Conservation (phyloP, 495 filamentous ascomycete species). For the Rhizodiscina lignyota region DNA sequence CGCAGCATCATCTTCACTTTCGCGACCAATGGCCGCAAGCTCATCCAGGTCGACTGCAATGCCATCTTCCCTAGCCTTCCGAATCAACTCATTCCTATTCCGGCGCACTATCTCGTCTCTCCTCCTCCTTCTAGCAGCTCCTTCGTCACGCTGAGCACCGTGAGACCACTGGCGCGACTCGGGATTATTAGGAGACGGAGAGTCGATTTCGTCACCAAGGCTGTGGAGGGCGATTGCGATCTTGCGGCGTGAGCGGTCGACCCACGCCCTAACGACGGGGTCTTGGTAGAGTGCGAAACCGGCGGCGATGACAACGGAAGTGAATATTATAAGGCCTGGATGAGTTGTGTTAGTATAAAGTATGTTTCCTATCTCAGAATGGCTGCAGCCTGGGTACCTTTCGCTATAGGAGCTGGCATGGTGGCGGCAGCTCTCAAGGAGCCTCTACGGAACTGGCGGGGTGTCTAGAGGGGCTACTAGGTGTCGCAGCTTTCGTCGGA, state of each 20-base stretch:
- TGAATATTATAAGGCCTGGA: constrained; percentile 60
- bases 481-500: too few species aligned
- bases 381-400: neutral
- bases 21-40: constrained; percentile 9
- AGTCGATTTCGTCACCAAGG: constrained; percentile 54
- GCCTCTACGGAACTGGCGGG: too few species aligned
- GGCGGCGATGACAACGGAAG: constrained; percentile 60
- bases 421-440: too few species aligned
- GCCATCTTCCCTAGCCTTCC: constrained; percentile 21
- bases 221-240: constrained; percentile 62
- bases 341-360: constrained; percentile 8
- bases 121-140: constrained; percentile 43
- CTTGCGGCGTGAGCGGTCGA: constrained; percentile 59
- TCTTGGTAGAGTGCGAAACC: constrained; percentile 68
- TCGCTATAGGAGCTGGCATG: neutral
- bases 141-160: constrained; percentile 34
- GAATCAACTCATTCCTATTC: constrained; percentile 26
- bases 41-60: constrained; percentile 26
- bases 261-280: constrained; percentile 61
- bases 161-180: constrained; percentile 37
- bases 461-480: too few species aligned
- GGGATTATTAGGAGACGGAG: too few species aligned
- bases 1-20: too few species aligned
- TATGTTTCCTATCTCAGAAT: neutral
- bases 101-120: constrained; percentile 62